These are phyloP conservation scores for Cercospora beticola DNA, from an alignment of 2,329 filamentous ascomycete species.

Conservation along the genomic window DNA sequence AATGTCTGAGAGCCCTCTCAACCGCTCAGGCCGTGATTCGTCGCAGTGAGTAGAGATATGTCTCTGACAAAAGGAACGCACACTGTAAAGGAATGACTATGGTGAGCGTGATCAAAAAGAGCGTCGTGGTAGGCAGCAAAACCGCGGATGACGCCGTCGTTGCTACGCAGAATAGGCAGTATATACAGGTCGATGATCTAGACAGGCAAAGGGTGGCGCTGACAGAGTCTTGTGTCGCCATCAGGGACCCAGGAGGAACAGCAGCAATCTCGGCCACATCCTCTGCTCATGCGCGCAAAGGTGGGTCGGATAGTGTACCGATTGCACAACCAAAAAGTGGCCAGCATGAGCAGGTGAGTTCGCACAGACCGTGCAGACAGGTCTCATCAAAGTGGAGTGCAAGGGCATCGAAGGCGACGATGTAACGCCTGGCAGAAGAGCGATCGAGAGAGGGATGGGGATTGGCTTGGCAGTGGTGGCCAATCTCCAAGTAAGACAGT, in stretches of 20 bases:
- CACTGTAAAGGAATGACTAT: constrained; percentile 48
- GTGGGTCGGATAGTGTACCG: constrained; percentile 31
- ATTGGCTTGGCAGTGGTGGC: constrained; percentile 29
- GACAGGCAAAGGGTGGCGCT: constrained; percentile 31
- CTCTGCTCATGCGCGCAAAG: constrained; percentile 30
- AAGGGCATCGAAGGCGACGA: constrained; percentile 34
- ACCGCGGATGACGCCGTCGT: constrained; percentile 17
- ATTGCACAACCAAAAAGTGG: constrained; percentile 28
- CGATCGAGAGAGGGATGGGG: constrained; percentile 31
- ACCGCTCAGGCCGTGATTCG: constrained; percentile 30
- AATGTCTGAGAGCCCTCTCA: constrained; percentile 26
- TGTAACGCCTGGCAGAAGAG: constrained; percentile 21
- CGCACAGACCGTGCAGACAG: constrained; percentile 23
- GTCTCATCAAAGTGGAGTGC: constrained; percentile 33
- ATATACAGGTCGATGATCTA: constrained; percentile 28
- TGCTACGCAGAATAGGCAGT: constrained; percentile 32
- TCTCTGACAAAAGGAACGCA: constrained; percentile 42
- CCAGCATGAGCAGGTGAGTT: constrained; percentile 19
- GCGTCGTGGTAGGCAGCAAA: constrained; percentile 20
- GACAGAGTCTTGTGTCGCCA: constrained; percentile 37
- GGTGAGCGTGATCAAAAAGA: constrained; percentile 31
- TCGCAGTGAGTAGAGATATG: constrained; percentile 13
- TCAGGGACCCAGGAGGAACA: constrained; percentile 29
- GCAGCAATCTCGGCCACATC: constrained; percentile 36
- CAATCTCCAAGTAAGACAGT: constrained; percentile 33